Percentiles rank a stretch among this genome's conserved stretches.
These are phyloP conservation scores for Coffea humblotiana DNA, from an alignment of 305 asterid species.

Conservation along the genomic window DNA sequence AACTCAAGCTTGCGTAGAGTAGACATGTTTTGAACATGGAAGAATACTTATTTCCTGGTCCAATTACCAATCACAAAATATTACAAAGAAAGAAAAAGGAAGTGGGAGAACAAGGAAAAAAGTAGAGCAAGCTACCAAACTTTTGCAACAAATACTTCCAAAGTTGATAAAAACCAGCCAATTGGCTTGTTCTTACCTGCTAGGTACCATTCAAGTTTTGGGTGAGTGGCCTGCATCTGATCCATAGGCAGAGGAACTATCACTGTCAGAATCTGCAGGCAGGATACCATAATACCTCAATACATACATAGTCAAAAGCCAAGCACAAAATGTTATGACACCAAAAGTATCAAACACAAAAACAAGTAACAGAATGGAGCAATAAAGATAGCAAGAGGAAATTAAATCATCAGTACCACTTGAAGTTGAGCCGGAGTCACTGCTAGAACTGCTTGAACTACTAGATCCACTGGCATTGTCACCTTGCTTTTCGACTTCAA, in stretches of 20 bases:
- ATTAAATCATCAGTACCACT: slow-evolving; percentile 32
- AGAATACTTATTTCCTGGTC: neutral
- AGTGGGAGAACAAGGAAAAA: neutral
- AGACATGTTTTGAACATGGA: neutral
- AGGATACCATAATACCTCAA: neutral
- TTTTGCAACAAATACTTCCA: neutral
- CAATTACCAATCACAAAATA: neutral
- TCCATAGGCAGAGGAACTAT: slow-evolving; percentile 54
- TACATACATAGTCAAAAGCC: neutral
- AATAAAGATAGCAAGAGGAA: neutral
- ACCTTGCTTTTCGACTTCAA: slow-evolving; percentile 31
- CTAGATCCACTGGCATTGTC: slow-evolving; percentile 40
- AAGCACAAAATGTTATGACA: neutral
- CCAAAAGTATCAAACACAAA: neutral
- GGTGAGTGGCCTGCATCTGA: slow-evolving; percentile 47
- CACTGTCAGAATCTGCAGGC: slow-evolving; percentile 58
- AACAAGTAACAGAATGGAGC: neutral
- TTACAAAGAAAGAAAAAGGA: neutral
- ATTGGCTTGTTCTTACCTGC: slow-evolving; percentile 30
- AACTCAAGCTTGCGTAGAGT: neutral
- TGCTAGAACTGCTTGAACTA: slow-evolving; percentile 54
- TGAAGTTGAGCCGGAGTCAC: slow-evolving; percentile 56
- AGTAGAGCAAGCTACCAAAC: neutral
- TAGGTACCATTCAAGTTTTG: slow-evolving; percentile 22
- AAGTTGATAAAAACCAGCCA: neutral